These are phyloP conservation scores for Bolboschoenoplectus hybrid DNA, from an alignment of 202 grass and related monocot species.

Conservation along the genomic window DNA sequence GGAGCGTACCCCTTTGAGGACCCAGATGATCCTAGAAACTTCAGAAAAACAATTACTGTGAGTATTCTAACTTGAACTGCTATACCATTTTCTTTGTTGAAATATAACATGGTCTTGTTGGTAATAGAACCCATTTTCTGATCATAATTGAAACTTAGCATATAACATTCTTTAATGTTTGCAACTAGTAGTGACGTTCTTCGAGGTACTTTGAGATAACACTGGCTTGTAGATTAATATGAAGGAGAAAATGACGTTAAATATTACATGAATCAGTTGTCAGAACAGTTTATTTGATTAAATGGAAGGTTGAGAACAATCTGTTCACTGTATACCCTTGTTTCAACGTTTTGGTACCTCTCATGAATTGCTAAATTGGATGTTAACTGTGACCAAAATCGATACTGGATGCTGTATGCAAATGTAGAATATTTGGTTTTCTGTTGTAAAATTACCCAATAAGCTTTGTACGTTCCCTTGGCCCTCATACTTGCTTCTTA, in stretches of 20 bases:
- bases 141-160: not conserved
- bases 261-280: not conserved
- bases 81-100: not conserved
- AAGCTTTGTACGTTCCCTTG: not conserved
- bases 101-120: not conserved
- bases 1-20: slow-evolving; percentile 77
- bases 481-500: not conserved
- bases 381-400: not conserved
- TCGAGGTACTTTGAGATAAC: not conserved
- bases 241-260: not conserved
- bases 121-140: not conserved
- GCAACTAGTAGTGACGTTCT: not conserved
- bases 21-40: slow-evolving; percentile 58
- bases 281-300: not conserved
- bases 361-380: not conserved
- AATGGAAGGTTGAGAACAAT: not conserved
- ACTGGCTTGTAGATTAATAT: not conserved
- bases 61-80: slow-evolving; percentile 17
- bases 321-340: not conserved
- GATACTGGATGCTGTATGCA: not conserved
- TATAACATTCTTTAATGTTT: not conserved
- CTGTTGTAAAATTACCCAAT: not conserved
- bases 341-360: not conserved
- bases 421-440: slow-evolving; percentile 4
- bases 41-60: slow-evolving; percentile 63